Evolutionary conservation across 192 early-diverging fungal species (phyloP), one percentile per base, ranked within the genome.

Genomic region (Coemansia sp.): DNA sequence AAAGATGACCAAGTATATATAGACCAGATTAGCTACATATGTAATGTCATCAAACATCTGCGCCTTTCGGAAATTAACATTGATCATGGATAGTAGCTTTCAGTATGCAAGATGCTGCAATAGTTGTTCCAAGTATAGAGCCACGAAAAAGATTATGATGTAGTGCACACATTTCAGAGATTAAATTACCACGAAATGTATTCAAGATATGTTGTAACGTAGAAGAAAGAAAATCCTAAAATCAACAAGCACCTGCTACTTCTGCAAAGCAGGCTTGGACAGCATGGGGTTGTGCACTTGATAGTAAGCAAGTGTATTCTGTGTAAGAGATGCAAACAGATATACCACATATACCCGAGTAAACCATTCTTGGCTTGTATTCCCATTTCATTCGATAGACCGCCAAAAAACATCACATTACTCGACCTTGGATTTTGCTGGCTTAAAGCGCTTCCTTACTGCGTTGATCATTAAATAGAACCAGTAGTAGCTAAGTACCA

Each of bases 401-500:
- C 7, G 4, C 12, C 25, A 51, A 51, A 26, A 40, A 26, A 51
- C 23, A 25, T 31, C 1, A 33, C 10, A 15, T 43, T 61, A 72
- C 26, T 67, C 60, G 40, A 46, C 55, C 70, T 61, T 58, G 16
- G 45, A 43, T 34, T 59, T 70, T 30, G 31, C 5, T 21, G 70
- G 56, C 46, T 64, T 35, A 51, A 81, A 81, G 28, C 78, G 78
- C 43, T 63, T 81, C 56, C 40, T 71, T 25, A 75, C 73, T 51
- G 69, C 78, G 15, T 40, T 43, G 21, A 81, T 75, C 78, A 81
- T 71, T 31, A 81, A 56, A 45, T 82, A 82, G 68, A 82, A 82
- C 79, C 79, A 82, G 74, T 82, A 82, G 56, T 82, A 82, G 64
- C 74, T 82, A 40, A 82, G 79, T 7, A 66, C 45, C 20, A 75